Percentiles rank a stretch among this genome's conserved stretches.
phyloP scores from a whole-genome alignment of 768 basidiomycete genomes.

The Pisolithus tinctorius region DNA sequence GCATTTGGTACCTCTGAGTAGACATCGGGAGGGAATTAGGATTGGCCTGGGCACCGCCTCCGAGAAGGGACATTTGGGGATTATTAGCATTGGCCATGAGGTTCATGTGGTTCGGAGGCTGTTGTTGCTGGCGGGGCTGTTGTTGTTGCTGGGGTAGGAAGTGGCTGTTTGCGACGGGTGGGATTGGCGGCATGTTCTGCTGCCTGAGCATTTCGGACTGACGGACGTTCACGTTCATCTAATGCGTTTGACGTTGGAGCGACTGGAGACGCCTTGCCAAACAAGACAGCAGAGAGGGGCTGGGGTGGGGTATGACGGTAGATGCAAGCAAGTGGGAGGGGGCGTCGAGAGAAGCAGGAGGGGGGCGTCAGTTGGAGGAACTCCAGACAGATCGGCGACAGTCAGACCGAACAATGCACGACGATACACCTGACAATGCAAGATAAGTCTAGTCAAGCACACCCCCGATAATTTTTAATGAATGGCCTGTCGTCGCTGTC shows the following conservation, averaged over 20 bases:
- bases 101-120: slow-evolving; percentile 28
- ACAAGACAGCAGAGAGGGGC: slow-evolving; percentile 8
- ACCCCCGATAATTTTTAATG: too few species aligned
- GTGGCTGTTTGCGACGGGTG: slow-evolving; percentile 31
- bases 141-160: slow-evolving; percentile 35
- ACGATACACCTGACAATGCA: slow-evolving; percentile 1
- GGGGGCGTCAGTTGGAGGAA: neutral
- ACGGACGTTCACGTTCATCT: slow-evolving; percentile 39
- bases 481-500: neutral
- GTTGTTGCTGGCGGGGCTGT: slow-evolving; percentile 30
- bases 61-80: slow-evolving; percentile 35
- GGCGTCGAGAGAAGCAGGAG: neutral
- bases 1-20: slow-evolving; percentile 25
- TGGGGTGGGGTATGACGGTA: neutral
- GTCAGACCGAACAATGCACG: neutral
- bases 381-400: slow-evolving; percentile 3
- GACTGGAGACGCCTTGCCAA: slow-evolving; percentile 6
- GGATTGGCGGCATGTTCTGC: slow-evolving; percentile 35
- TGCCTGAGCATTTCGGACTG: slow-evolving; percentile 40
- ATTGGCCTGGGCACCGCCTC: slow-evolving; percentile 20
- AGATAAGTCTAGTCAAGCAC: neutral
- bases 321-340: neutral
- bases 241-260: neutral
- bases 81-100: slow-evolving; percentile 30
- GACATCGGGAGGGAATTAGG: slow-evolving; percentile 19